phyloP scores from a whole-genome alignment of 169 alveolate genomes.

The Theileria parva region DNA sequence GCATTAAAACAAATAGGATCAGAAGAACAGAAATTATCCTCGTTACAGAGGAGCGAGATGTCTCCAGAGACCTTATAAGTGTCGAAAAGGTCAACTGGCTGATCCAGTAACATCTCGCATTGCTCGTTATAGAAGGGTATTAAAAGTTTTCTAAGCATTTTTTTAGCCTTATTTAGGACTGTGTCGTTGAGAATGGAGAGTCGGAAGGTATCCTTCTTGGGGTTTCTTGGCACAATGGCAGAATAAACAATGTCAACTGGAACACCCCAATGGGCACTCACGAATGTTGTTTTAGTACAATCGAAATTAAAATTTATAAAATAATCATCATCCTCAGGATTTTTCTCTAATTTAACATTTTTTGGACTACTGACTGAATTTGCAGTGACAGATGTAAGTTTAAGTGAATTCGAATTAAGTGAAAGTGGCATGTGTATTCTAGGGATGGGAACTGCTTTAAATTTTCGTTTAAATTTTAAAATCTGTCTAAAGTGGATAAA shows the following conservation, averaged over 20 bases:
- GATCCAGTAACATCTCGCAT: slow-evolving; percentile 28
- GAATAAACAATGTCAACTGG: slow-evolving; percentile 34
- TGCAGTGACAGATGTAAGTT: neutral
- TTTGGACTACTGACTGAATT: neutral
- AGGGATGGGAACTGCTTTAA: slow-evolving; percentile 42
- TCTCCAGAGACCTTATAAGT: slow-evolving; percentile 16
- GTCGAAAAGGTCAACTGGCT: neutral
- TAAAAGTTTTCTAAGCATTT: neutral
- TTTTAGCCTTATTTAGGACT: neutral
- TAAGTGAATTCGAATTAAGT: slow-evolving; percentile 32
- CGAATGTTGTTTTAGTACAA: slow-evolving; percentile 51
- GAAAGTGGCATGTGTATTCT: slow-evolving; percentile 55
- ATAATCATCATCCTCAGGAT: neutral
- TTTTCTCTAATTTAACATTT: neutral
- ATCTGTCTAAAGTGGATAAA: slow-evolving; percentile 44
- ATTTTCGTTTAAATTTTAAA: slow-evolving; percentile 11
- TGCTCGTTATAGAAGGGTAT: neutral
- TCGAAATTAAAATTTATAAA: slow-evolving; percentile 44
- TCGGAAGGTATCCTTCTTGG: slow-evolving; percentile 2
- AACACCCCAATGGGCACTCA: slow-evolving; percentile 71
- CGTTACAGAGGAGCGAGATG: slow-evolving; percentile 27
- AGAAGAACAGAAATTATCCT: slow-evolving; percentile 32
- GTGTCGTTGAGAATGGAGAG: slow-evolving; percentile 3
- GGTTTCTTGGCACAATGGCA: neutral
- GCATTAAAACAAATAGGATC: slow-evolving; percentile 56